Conservation (phyloP, 441 rosid genomes). For the Macaranga tanarius region DNA sequence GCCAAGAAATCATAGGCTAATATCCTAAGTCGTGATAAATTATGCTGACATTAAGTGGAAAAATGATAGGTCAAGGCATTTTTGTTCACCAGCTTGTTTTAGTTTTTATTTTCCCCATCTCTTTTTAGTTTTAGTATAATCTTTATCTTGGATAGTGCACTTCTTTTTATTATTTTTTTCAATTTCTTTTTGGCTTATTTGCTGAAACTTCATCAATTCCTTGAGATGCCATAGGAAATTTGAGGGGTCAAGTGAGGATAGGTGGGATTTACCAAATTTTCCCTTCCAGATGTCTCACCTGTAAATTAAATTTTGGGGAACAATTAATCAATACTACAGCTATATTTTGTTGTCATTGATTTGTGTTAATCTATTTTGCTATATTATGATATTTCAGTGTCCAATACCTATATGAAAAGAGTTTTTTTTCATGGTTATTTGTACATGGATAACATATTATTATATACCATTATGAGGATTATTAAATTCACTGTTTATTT, state of each 20-base stretch:
- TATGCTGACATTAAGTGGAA: conserved; percentile 30
- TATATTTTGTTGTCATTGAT: conserved; percentile 16
- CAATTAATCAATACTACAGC: conserved; percentile 20
- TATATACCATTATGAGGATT: too few species aligned
- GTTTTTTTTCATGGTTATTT: too few species aligned
- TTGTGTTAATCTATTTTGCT: not conserved
- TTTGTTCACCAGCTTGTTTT: conserved; percentile 11
- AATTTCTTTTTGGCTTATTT: not conserved
- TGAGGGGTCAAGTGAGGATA: conserved; percentile 29
- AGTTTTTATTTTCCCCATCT: not conserved
- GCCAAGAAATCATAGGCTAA: conserved; percentile 39
- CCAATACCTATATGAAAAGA: not conserved
- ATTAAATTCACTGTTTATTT: too few species aligned
- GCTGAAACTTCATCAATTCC: conserved; percentile 15
- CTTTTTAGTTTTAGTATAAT: conserved; percentile 8
- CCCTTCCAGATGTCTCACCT: conserved; percentile 42
- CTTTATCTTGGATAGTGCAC: conserved; percentile 22
- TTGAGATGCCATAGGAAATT: conserved; percentile 31
- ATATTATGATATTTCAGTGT: not conserved
- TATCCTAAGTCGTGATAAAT: conserved; percentile 29
- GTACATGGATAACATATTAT: too few species aligned
- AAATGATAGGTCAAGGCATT: conserved; percentile 27
- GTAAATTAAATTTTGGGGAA: conserved; percentile 46
- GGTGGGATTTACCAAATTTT: conserved; percentile 38
- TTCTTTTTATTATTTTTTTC: not conserved